Evolutionary conservation across 1,284 basidiomycete genomes (phyloP).

Genomic region (Tilletia walkeri): DNA sequence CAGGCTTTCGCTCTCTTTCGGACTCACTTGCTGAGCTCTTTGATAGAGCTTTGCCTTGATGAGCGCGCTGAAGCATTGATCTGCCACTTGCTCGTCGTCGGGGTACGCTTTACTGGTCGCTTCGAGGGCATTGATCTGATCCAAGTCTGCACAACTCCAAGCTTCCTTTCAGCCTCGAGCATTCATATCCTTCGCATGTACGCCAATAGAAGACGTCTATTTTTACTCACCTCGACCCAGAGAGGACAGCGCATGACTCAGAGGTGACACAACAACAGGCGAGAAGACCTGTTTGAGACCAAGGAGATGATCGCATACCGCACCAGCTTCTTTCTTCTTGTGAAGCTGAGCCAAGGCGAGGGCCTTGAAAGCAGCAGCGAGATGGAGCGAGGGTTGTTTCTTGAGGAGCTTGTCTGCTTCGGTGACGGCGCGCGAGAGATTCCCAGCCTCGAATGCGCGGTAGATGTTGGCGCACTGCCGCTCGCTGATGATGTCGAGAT

Average conservation of each 20-base stretch:
- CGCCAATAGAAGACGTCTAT: too few species aligned
- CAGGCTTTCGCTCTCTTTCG: background rate
- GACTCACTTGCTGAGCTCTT: conserved; percentile 48
- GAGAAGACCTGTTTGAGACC: conserved; percentile 69
- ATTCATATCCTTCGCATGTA: background rate
- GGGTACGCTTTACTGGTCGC: conserved; percentile 64
- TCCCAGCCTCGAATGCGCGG: conserved; percentile 41
- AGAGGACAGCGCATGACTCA: conserved; percentile 74
- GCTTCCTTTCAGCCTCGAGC: background rate
- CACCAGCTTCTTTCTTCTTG: conserved; percentile 74
- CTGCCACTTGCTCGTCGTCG: conserved; percentile 73
- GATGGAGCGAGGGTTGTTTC: conserved; percentile 31
- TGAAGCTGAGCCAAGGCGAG: conserved; percentile 75
- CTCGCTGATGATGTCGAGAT: conserved; percentile 23
- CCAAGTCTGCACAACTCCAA: conserved; percentile 29
- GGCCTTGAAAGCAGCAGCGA: conserved; percentile 67
- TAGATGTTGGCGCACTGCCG: conserved; percentile 40
- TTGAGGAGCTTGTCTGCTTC: conserved; percentile 21
- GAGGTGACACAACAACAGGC: conserved; percentile 62
- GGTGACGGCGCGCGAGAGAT: conserved; percentile 22
- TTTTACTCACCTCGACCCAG: conserved; percentile 65
- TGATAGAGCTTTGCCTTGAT: conserved; percentile 36
- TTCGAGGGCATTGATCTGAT: conserved; percentile 50
- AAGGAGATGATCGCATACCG: conserved; percentile 75
- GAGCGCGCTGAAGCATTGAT: conserved; percentile 71